These are phyloP conservation scores for Hypericum androsaemum DNA, from an alignment of 345 rosid species.

Conservation along the genomic window DNA sequence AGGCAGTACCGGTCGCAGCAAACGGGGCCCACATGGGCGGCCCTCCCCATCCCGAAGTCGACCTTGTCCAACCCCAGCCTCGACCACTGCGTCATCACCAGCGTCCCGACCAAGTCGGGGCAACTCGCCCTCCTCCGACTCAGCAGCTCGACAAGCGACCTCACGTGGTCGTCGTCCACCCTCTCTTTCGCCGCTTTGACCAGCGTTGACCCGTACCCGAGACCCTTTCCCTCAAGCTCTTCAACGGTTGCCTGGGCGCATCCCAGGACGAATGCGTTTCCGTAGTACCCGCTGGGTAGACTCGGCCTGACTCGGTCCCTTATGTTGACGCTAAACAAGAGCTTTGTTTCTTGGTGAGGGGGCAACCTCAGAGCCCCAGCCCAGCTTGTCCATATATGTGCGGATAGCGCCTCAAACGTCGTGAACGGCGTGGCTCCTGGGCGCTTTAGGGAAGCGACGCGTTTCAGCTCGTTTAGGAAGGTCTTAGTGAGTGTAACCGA, in stretches of 20 bases:
- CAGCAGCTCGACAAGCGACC: no score
- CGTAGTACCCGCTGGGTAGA: slow-evolving; percentile 65
- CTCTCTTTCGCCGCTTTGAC: slow-evolving; percentile 59
- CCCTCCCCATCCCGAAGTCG: slow-evolving; percentile 71
- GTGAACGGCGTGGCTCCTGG: slow-evolving; percentile 31
- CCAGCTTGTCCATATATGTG: slow-evolving; percentile 90
- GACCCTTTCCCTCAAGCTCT: slow-evolving; percentile 48
- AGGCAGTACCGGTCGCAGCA: slow-evolving; percentile 70
- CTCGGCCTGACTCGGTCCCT: slow-evolving; percentile 64
- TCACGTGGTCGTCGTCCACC: slow-evolving; percentile 47
- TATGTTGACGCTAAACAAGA: slow-evolving; percentile 58
- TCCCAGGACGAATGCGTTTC: slow-evolving; percentile 76
- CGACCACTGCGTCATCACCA: slow-evolving; percentile 85
- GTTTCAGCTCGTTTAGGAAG: slow-evolving; percentile 42
- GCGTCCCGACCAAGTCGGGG: slow-evolving; percentile 10
- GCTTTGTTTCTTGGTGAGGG: slow-evolving; percentile 51
- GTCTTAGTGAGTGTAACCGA: slow-evolving; percentile 35
- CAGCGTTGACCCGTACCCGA: slow-evolving; percentile 45
- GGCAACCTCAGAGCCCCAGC: slow-evolving; percentile 57
- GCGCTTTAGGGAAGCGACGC: slow-evolving; percentile 28
- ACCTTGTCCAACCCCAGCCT: slow-evolving; percentile 65
- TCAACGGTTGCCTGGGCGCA: slow-evolving; percentile 53
- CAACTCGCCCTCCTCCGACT: no score
- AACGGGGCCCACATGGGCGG: slow-evolving; percentile 56
- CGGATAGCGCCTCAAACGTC: slow-evolving; percentile 67